Conservation (phyloP, 2,329 filamentous ascomycete species). For the Pseudogymnoascus sp. region DNA sequence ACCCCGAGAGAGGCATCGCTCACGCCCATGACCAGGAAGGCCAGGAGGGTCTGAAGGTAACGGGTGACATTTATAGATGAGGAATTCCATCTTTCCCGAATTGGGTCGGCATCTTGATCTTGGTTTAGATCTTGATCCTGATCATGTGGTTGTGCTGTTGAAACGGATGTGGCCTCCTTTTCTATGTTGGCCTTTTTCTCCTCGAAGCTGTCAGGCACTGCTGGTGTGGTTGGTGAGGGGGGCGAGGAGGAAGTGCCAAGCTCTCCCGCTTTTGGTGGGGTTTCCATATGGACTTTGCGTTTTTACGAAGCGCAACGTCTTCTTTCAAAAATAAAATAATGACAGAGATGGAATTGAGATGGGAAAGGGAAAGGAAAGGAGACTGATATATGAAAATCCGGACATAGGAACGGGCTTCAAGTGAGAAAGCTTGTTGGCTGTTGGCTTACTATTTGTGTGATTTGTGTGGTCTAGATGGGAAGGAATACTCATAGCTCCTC, state of each 20-base stretch:
- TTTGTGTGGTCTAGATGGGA: slow-evolving; percentile 3
- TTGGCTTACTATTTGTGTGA: not conserved
- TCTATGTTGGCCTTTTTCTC: not conserved
- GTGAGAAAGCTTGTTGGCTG: not conserved
- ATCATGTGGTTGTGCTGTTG: not conserved
- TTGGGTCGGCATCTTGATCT: not conserved
- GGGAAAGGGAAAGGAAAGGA: not conserved
- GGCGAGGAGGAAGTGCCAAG: slow-evolving; percentile 2
- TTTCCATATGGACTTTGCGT: not conserved
- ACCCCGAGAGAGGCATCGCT: slow-evolving; percentile 61
- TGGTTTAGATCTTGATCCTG: too few species aligned
- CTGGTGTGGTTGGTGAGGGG: not conserved
- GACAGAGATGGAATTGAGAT: not conserved
- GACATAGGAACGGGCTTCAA: not conserved
- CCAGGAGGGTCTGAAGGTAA: slow-evolving; percentile 50
- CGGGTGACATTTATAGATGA: slow-evolving; percentile 50
- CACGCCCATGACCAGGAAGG: slow-evolving; percentile 58
- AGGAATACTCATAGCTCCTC: not conserved
- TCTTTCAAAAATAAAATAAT: not conserved
- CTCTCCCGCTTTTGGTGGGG: not conserved
- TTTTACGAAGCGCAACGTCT: not conserved
- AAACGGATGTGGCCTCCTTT: not conserved
- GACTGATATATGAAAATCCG: not conserved
- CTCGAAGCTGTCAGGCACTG: not conserved
- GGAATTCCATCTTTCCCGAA: slow-evolving; percentile 54